phyloP scores from a whole-genome alignment of 495 filamentous ascomycete genomes.

The Aspergillus coremiiformis region DNA sequence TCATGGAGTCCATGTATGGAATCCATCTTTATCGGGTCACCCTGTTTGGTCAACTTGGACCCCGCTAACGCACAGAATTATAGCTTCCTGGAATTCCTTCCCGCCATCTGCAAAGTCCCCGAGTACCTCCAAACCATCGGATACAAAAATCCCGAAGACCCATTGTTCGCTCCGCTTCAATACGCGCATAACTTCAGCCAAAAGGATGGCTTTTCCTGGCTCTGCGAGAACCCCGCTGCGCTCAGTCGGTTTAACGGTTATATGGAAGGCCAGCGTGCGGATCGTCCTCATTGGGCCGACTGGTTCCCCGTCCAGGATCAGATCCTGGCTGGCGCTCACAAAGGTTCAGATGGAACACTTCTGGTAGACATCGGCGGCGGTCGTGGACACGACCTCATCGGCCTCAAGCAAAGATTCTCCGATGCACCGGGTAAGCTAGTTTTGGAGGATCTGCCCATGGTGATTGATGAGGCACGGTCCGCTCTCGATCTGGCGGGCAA shows the following conservation, averaged over 20 bases:
- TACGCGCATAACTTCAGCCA: conserved; percentile 9
- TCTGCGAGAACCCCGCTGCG: conserved; percentile 2
- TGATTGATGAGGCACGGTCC: conserved; percentile 10
- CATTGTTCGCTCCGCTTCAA: conserved; percentile 8
- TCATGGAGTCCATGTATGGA: conserved; percentile 13
- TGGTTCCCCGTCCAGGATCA: conserved; percentile 24
- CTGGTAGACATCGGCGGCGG: conserved; percentile 47
- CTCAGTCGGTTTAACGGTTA: conserved; percentile 18
- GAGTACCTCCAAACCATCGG: conserved; percentile 12
- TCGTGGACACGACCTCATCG: conserved; percentile 37
- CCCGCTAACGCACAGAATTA: not conserved
- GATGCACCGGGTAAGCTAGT: conserved; percentile 12
- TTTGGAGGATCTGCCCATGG: conserved; percentile 17
- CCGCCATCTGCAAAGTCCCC: conserved; percentile 11
- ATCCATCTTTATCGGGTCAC: not conserved
- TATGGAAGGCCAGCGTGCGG: conserved; percentile 16
- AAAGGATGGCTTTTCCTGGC: conserved; percentile 6
- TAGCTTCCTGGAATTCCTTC: conserved; percentile 12
- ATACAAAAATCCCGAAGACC: conserved; percentile 9
- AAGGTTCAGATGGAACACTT: conserved; percentile 18
- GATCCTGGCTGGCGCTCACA: conserved; percentile 9
- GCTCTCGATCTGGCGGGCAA: conserved; percentile 15
- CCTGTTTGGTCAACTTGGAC: too few relatives aligned
- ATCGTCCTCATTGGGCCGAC: conserved; percentile 19
- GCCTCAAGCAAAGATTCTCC: conserved; percentile 26